Base-by-base conservation (phyloP, 148 eudicot species). In the Silene uniflora region DNA sequence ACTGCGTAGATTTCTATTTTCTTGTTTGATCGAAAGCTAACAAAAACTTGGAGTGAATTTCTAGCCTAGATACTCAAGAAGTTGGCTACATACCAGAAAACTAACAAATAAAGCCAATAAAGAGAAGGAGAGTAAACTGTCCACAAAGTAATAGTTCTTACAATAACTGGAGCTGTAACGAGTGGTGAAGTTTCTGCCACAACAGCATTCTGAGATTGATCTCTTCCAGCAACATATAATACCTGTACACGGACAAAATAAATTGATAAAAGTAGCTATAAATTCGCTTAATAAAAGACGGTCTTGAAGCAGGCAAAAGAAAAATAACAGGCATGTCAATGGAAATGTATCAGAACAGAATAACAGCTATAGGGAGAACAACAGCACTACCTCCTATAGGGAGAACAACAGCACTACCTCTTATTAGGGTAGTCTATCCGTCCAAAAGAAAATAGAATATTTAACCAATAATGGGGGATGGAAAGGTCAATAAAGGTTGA, bases 181-280 rank as follows among this genome's bases (percentile, higher is more conserved):
- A 89, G 78, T 63, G 98, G 97, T 64, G 84, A 75, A 59, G 82
- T 69, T 62, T 94, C 93, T 25, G 96, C 88, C 35, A 86, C 81
- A 52, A 91, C 84, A 67, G 85, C 88, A 46, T 83, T 90, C 75
- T 82, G 83, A 65, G 83, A 75, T 81, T 73, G 85, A 84, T 94
- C 97, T 77, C 98, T 84, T 78, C 92, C 98, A 81, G 89, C 97
- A 29, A 96, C 89, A 80, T 91, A 91, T 73, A 84, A 85, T 60
- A 94, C 90, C 98, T 94, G 89, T 66, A 55, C 35, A 82, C 19
- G 81, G 22, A 76, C 58, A 62, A 42, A 77, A 39, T 65, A 54
- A 68, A 35, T 14, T 29, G 77, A 32, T 60, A 55, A 22, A 75
- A 69, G n/a, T 68, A 78, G 73, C 78, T n/a, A n/a, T 24, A 23